Percentiles rank a stretch among this genome's conserved stretches.
Evolutionary conservation across 139 green algal genomes (phyloP).

Genomic region (Tetradesmus obliquus): DNA sequence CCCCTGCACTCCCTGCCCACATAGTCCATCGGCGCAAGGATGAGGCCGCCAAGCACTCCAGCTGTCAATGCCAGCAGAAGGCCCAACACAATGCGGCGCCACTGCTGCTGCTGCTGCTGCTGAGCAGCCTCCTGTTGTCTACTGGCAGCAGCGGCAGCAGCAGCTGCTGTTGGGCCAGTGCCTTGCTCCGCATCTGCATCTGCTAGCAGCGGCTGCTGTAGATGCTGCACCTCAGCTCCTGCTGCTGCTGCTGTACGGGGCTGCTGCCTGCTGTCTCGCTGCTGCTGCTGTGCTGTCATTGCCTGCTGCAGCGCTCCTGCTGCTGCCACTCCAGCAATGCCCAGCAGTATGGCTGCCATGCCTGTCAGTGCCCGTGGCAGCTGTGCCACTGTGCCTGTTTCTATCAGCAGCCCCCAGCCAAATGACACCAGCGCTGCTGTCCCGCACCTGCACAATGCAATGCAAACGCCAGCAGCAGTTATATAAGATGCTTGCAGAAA

Average conservation of each 20-base stretch:
- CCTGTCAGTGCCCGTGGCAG: neutral
- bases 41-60: slow-evolving; percentile 17
- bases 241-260: neutral
- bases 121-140: neutral
- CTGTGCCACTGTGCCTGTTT: neutral
- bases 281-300: neutral
- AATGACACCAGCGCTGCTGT: slow-evolving; percentile 29
- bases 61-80: neutral
- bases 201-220: neutral
- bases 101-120: neutral
- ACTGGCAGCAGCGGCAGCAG: neutral
- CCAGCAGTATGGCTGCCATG: neutral
- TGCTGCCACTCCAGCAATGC: neutral
- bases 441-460: slow-evolving; percentile 5
- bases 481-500: neutral
- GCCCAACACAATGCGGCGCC: neutral
- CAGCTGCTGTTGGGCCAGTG: neutral
- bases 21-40: slow-evolving; percentile 43
- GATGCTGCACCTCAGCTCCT: neutral
- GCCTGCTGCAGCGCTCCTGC: slow-evolving; percentile 4
- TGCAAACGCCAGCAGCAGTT: neutral
- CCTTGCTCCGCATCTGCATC: neutral
- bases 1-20: slow-evolving; percentile 27
- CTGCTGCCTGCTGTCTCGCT: neutral
- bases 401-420: neutral